These are phyloP conservation scores for Fusarium heterosporum DNA, from an alignment of 2,329 filamentous ascomycete genomes.

Conservation along the genomic window DNA sequence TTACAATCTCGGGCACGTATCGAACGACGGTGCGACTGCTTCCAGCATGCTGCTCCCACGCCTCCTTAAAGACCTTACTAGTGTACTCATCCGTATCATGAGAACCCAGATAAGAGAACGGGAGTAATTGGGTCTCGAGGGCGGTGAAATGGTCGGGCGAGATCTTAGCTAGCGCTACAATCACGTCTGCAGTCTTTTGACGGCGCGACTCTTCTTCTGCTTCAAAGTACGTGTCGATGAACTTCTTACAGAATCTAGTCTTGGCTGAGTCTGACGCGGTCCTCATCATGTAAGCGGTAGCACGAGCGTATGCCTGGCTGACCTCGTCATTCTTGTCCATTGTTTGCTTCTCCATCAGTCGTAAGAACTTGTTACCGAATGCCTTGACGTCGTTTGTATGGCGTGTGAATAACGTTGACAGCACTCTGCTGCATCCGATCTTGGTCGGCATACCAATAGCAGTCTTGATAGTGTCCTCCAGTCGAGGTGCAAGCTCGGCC, in stretches of 20 bases:
- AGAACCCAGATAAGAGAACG: slow-evolving; percentile 88
- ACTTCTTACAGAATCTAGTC: slow-evolving; percentile 62
- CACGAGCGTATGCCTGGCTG: slow-evolving; percentile 86
- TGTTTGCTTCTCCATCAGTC: slow-evolving; percentile 81
- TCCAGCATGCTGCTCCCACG: slow-evolving; percentile 92
- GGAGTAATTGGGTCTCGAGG: slow-evolving; percentile 79
- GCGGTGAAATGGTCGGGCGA: slow-evolving; percentile 89
- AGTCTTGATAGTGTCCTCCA: slow-evolving; percentile 84
- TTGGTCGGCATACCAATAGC: slow-evolving; percentile 94
- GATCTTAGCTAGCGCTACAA: slow-evolving; percentile 84
- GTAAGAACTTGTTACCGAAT: slow-evolving; percentile 80
- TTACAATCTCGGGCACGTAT: slow-evolving; percentile 85
- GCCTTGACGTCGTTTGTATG: slow-evolving; percentile 80
- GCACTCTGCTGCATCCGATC: slow-evolving; percentile 86
- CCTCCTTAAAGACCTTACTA: slow-evolving; percentile 81
- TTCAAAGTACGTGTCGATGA: slow-evolving; percentile 80
- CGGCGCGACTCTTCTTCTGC: slow-evolving; percentile 82
- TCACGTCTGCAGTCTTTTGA: slow-evolving; percentile 83
- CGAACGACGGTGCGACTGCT: slow-evolving; percentile 83
- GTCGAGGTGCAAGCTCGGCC: slow-evolving; percentile 74
- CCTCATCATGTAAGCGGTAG: slow-evolving; percentile 85
- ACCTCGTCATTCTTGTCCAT: slow-evolving; percentile 96
- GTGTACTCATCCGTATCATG: slow-evolving; percentile 88
- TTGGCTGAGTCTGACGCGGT: slow-evolving; percentile 63
- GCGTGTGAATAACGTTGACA: slow-evolving; percentile 86